Base-by-base conservation (phyloP, 2,329 filamentous ascomycete species). In the Colletotrichum eleusines region DNA sequence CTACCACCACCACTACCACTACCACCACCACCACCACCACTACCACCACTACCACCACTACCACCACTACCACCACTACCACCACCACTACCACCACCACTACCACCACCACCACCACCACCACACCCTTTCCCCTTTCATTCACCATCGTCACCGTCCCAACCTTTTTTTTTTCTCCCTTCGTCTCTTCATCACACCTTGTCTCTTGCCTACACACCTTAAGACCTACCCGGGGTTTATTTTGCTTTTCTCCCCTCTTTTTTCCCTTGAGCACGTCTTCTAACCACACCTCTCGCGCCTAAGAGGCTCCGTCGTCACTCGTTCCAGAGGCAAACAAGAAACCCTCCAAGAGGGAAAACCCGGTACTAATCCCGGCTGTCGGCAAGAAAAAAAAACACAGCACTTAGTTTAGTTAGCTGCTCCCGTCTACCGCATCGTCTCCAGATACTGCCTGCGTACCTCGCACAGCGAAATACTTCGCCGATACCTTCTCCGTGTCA, bases 331-430 rank as follows among this genome's bases (percentile, higher is more conserved):
- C 20, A n/a, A 28, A 11, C 33, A 26, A 23, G 44, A 31, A 48
- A 46, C 31, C 0, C 44, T 9, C n/a, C 31, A 55, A 42, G 35
- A 33, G 48, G 23, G 53, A 44, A 62, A 62, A 51, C 53, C 35
- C 33, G 65, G 53, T 59, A 69, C 64, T 60, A 69, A 71, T 65
- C 69, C 69, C 69, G 65, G 64, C 58, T 71, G 51, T 69, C 65
- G 53, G 65, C 35, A 63, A 35, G 23, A 42, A 44, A 3, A 40
- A 63, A 35, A 35, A 42, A 44, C 31, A 40, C n/a, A 31, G 35
- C 54, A 55, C 31, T 12, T 51, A 53, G 33, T 48, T 51, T 26
- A 23, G n/a, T 5, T 66, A 58, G 63, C 57, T 38, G 58, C 35
- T 51, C 55, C 42, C 54, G 18, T 60, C 46, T 31, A 31, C 54